Base-by-base conservation (phyloP, 768 basidiomycete genomes). In the Amanita thiersii region DNA sequence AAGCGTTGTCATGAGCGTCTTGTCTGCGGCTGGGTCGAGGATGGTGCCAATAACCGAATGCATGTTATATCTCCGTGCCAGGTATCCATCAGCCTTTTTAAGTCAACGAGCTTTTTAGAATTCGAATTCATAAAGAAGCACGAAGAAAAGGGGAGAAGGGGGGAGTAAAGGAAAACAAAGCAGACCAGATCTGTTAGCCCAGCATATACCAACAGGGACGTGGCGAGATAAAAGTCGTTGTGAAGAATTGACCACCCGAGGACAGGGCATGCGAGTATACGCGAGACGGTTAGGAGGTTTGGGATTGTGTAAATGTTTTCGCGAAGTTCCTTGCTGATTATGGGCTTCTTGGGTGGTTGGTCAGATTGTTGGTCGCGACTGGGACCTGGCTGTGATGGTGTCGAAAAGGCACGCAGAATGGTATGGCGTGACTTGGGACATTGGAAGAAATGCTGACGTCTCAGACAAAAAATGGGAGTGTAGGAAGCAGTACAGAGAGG, bases 11-110 rank as follows among this genome's bases (percentile, higher is more conserved):
- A 99, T 86, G 31, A 99, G 65, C 8, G 78, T 71, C 61, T 99
- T 99, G 72, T 99, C 96, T 2, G 96, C 96, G 0, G 94, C 90
- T 9, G 96, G 96, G 58, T 99, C 96, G 9, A 99, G 72, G 44
- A 98, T 91, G 6, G 88, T 87, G 14, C 96, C 96, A 14, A 98
- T 70, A n/a, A 98, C 91, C 9, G 88, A 79, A 39, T 75, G 74
- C 84, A 88, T 89, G 19, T 85, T 80, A 66, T 72, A 97, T 43
- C 73, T 73, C 50, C 96, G 71, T 1, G 96, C 96, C 45, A 99
- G 62, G 56, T 68, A 97, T 0, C 96, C 96, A 53, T 99, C 96
- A 43, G 81, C 73, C 94, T 98, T 60, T 34, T 43, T n/a, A n/a
- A 37, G 29, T 26, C 24, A 18, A 43, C 26, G 12, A 1, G 26